Evolutionary conservation across 2,329 filamentous ascomycete genomes (phyloP).

Genomic region (Penicillium paneum): DNA sequence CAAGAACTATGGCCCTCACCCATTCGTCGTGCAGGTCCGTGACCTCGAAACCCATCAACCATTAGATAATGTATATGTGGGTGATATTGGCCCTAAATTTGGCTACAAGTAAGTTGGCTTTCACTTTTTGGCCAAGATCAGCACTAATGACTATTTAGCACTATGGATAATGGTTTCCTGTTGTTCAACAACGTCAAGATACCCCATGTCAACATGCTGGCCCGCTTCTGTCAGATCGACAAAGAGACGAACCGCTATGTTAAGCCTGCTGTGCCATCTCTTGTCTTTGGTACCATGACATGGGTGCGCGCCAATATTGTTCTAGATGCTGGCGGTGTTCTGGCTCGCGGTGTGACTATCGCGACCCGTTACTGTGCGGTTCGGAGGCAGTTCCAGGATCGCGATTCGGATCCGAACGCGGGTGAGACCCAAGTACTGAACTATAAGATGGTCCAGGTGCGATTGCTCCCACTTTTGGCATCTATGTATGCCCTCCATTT

Average conservation of each 20-base stretch:
- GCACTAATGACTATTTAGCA: slow-evolving; percentile 39
- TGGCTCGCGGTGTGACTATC: slow-evolving; percentile 74
- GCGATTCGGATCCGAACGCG: slow-evolving; percentile 58
- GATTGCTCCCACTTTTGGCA: slow-evolving; percentile 68
- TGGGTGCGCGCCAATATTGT: slow-evolving; percentile 73
- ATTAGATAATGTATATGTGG: slow-evolving; percentile 67
- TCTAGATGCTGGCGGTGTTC: slow-evolving; percentile 66
- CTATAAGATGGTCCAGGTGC: slow-evolving; percentile 77
- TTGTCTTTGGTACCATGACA: slow-evolving; percentile 73
- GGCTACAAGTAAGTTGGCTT: slow-evolving; percentile 58
- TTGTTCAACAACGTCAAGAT: slow-evolving; percentile 74
- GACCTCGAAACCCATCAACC: slow-evolving; percentile 68
- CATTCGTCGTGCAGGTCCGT: slow-evolving; percentile 73
- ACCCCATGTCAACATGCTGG: slow-evolving; percentile 70
- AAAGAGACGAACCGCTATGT: slow-evolving; percentile 66
- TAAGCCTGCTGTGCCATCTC: slow-evolving; percentile 62
- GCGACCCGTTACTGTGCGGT: slow-evolving; percentile 71
- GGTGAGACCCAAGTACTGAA: slow-evolving; percentile 74
- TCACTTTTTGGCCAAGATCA: background rate
- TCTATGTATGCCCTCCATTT: slow-evolving; percentile 76
- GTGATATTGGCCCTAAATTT: slow-evolving; percentile 78
- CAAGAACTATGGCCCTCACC: slow-evolving; percentile 69
- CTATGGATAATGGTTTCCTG: slow-evolving; percentile 78
- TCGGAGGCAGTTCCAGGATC: slow-evolving; percentile 73
- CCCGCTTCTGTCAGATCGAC: slow-evolving; percentile 67